Conservation (phyloP, 805 yeast genomes). For the Teunomyces pallodes region DNA sequence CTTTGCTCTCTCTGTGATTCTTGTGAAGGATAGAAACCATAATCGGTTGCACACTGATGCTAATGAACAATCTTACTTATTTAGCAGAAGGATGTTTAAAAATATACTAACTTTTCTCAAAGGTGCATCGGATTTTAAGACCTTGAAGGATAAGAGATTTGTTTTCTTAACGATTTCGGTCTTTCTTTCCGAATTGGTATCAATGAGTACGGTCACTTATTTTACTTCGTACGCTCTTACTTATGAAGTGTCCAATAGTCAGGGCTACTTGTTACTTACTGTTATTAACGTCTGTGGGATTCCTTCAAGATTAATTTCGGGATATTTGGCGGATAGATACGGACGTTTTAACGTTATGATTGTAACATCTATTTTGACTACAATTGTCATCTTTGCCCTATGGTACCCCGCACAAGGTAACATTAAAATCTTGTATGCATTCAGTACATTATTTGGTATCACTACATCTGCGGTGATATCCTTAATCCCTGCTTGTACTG, state of each 20-base stretch:
- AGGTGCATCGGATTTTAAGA: conserved; percentile 24
- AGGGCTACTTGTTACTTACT: conserved; percentile 48
- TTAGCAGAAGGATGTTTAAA: background rate
- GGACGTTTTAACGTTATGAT: conserved; percentile 55
- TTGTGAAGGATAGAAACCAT: conserved; percentile 3
- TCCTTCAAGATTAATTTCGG: conserved; percentile 31
- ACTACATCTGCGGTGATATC: conserved; percentile 56
- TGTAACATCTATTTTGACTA: conserved; percentile 28
- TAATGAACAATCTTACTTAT: background rate
- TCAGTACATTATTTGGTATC: conserved; percentile 52
- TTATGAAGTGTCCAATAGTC: conserved; percentile 42
- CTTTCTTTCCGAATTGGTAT: conserved; percentile 45
- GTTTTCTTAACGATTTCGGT: conserved; percentile 40
- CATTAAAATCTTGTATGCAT: conserved; percentile 40
- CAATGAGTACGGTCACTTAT: conserved; percentile 48
- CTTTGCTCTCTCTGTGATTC: conserved; percentile 10
- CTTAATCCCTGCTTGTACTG: conserved; percentile 57
- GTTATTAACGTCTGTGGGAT: conserved; percentile 46
- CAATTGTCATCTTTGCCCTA: conserved; percentile 28
- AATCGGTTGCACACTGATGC: background rate
- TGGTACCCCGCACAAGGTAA: conserved; percentile 28
- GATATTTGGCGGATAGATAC: conserved; percentile 29
- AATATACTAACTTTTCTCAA: background rate
- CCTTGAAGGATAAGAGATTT: conserved; percentile 44
- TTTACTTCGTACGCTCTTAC: conserved; percentile 53